Conservation (phyloP, 257 asterid genomes). For the Craterostigma plantagineum region DNA sequence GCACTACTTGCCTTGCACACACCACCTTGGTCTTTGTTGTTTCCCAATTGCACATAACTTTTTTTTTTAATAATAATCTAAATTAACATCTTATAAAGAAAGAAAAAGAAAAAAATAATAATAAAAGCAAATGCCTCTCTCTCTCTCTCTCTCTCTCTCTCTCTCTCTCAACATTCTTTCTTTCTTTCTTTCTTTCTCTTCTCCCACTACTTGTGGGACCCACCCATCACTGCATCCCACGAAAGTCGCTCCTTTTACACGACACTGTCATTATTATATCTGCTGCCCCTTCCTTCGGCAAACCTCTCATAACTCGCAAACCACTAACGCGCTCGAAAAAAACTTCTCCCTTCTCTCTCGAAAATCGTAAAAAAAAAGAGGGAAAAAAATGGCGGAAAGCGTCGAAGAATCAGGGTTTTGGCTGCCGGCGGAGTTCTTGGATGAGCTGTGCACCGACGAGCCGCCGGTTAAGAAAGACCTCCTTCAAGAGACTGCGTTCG, state of each 20-base stretch:
- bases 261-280: constrained; percentile 30
- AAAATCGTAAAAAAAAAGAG: too few species aligned
- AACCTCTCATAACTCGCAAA: neutral
- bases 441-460: constrained; percentile 26
- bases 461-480: constrained; percentile 5
- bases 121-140: constrained; percentile 14
- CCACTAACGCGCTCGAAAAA: too few species aligned
- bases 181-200: too few species aligned
- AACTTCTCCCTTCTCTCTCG: too few species aligned
- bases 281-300: neutral
- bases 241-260: constrained; percentile 8
- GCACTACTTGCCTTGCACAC: too few species aligned
- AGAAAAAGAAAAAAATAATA: neutral
- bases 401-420: constrained; percentile 34
- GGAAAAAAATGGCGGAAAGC: constrained; percentile 19
- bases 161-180: too few species aligned
- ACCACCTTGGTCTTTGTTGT: too few species aligned
- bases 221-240: neutral
- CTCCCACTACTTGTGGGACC: constrained; percentile 7
- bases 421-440: constrained; percentile 66
- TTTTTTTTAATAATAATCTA: too few species aligned
- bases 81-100: neutral
- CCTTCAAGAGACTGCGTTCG: neutral
- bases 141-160: too few species aligned
- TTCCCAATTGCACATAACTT: too few species aligned